Conservation (phyloP, 805 yeast genomes). For the Zygotorulaspora danielsina region DNA sequence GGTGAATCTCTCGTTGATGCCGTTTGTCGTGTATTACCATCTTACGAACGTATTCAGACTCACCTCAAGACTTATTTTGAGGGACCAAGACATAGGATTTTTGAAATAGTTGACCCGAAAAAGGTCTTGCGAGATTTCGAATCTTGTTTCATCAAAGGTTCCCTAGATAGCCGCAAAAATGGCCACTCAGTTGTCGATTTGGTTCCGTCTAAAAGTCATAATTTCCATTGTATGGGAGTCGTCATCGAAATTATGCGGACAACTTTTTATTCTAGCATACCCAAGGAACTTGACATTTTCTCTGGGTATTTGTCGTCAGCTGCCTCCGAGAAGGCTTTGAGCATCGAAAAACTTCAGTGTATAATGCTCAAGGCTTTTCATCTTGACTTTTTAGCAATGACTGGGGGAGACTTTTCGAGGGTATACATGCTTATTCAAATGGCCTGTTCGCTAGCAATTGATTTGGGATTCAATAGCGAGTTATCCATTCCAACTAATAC, state of each 20-base stretch:
- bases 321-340: slow-evolving; percentile 1
- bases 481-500: not conserved
- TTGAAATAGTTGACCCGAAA: slow-evolving; percentile 3
- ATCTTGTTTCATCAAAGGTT: slow-evolving; percentile 1
- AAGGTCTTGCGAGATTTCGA: slow-evolving; percentile 3
- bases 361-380: slow-evolving; percentile 1
- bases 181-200: not conserved
- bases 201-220: not conserved
- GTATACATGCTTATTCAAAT: slow-evolving; percentile 2
- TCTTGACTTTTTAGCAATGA: slow-evolving; percentile 2
- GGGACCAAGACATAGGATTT: not conserved
- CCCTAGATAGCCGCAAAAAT: not conserved
- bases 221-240: slow-evolving; percentile 3
- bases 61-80: slow-evolving; percentile 1
- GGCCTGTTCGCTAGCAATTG: slow-evolving; percentile 4
- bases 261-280: slow-evolving; percentile 1
- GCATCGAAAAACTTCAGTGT: slow-evolving; percentile 5
- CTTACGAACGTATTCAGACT: not conserved
- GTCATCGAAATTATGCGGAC: slow-evolving; percentile 3
- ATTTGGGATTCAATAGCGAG: slow-evolving; percentile 1
- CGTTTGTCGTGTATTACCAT: slow-evolving; percentile 4
- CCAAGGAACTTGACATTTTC: slow-evolving; percentile 2
- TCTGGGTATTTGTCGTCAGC: slow-evolving; percentile 5
- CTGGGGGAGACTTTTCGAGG: slow-evolving; percentile 5
- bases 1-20: slow-evolving; percentile 5